Evolutionary conservation across 2,329 filamentous ascomycete genomes (phyloP).

Genomic region (Fusarium dlaminii): DNA sequence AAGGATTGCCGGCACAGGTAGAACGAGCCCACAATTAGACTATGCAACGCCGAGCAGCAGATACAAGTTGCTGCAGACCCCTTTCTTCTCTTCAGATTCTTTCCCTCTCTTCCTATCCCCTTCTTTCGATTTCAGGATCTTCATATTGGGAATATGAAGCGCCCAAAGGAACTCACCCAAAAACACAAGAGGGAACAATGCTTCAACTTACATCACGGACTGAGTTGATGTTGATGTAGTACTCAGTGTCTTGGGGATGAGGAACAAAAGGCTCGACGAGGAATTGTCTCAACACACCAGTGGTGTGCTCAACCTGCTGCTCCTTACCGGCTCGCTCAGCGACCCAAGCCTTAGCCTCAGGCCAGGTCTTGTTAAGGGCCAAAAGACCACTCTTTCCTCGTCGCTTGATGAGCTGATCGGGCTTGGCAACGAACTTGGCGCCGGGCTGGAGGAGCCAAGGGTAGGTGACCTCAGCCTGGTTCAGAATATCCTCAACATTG

Average conservation of each 20-base stretch:
- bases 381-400: slow-evolving; percentile 98
- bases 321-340: slow-evolving; percentile 90
- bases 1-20: slow-evolving; percentile 39
- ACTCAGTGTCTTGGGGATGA: slow-evolving; percentile 94
- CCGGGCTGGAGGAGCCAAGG: slow-evolving; percentile 89
- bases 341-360: slow-evolving; percentile 94
- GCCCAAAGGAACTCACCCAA: background rate
- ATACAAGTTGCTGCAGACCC: slow-evolving; percentile 33
- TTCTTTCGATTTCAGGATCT: background rate
- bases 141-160: background rate
- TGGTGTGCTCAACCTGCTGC: slow-evolving; percentile 91
- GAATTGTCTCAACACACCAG: slow-evolving; percentile 91
- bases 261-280: slow-evolving; percentile 98
- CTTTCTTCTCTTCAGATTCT: slow-evolving; percentile 12
- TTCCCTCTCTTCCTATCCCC: background rate
- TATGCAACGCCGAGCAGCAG: slow-evolving; percentile 26
- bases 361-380: slow-evolving; percentile 96
- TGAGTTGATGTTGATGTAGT: slow-evolving; percentile 99
- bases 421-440: slow-evolving; percentile 97
- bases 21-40: slow-evolving; percentile 40
- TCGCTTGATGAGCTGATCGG: slow-evolving; percentile 99
- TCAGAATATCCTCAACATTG: slow-evolving; percentile 82
- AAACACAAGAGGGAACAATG: slow-evolving; percentile 36
- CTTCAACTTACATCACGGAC: slow-evolving; percentile 89
- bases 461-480: slow-evolving; percentile 96